A percentile compares a stretch with the other conserved stretches of the same genome.
Conservation (phyloP, 306 rosid genomes). For the Fragaria nilgerrensis region DNA sequence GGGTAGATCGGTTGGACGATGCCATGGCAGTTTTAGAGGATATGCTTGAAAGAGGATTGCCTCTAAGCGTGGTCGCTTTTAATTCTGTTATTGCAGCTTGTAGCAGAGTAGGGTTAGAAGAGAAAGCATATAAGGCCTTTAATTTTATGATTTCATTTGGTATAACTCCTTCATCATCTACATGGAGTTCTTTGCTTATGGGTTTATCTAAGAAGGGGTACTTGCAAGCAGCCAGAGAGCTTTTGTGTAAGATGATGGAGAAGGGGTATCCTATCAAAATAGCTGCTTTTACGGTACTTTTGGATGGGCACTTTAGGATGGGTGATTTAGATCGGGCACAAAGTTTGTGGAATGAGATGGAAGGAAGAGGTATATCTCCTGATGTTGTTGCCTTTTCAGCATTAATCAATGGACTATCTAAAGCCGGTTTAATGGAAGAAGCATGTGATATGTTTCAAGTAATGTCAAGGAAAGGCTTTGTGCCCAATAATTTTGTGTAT, state of each 20-base stretch:
- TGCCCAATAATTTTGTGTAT: conserved; percentile 72
- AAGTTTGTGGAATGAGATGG: conserved; percentile 72
- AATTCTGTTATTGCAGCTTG: conserved; percentile 69
- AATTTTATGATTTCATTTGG: conserved; percentile 44
- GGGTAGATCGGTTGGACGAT: conserved; percentile 62
- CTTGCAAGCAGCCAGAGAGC: conserved; percentile 56
- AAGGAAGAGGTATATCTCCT: conserved; percentile 50
- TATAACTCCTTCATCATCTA: conserved; percentile 60
- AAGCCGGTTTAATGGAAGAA: conserved; percentile 56
- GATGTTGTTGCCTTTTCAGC: conserved; percentile 72
- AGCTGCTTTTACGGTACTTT: conserved; percentile 58
- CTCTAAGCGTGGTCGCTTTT: conserved; percentile 56
- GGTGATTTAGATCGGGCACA: conserved; percentile 58
- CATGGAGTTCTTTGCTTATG: conserved; percentile 63
- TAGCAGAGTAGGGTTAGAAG: conserved; percentile 59
- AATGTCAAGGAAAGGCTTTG: conserved; percentile 52
- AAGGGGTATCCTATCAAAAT: conserved; percentile 59
- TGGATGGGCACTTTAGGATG: conserved; percentile 59
- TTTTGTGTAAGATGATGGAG: conserved; percentile 51
- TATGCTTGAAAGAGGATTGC: conserved; percentile 62
- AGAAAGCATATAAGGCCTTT: conserved; percentile 54
- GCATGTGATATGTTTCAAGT: conserved; percentile 49
- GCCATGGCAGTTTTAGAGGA: conserved; percentile 48
- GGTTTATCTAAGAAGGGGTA: conserved; percentile 60
- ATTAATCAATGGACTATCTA: conserved; percentile 69